Evolutionary conservation across 371 early-diverging fungal species (phyloP).

Genomic region (Rhizopus arrhizus): DNA sequence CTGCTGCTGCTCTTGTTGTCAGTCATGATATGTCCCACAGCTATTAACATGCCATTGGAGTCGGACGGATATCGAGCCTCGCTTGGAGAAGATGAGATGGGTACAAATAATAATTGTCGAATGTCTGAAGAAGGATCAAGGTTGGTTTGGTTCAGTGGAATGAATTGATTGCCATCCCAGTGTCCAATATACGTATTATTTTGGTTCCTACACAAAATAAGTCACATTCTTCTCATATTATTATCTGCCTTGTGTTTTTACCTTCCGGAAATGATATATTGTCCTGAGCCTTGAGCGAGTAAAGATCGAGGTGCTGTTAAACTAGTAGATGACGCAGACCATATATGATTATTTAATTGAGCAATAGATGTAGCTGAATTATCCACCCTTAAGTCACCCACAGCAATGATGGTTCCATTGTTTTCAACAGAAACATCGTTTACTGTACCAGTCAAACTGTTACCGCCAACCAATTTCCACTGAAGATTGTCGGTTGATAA

Average conservation of each 20-base stretch:
- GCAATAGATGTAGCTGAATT: neutral
- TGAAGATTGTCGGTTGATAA: slow-evolving; percentile 31
- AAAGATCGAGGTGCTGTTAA: neutral
- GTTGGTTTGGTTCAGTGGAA: neutral
- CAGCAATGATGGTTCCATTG: slow-evolving; percentile 19
- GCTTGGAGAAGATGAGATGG: slow-evolving; percentile 9
- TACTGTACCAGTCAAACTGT: slow-evolving; percentile 13
- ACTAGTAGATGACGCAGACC: neutral
- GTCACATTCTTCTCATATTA: too few relatives aligned
- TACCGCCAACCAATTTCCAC: slow-evolving; percentile 37
- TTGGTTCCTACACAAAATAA: neutral
- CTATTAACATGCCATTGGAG: slow-evolving; percentile 45
- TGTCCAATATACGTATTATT: slow-evolving; percentile 1
- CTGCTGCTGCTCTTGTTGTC: slow-evolving; percentile 52
- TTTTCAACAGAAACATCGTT: slow-evolving; percentile 17
- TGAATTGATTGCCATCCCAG: slow-evolving; percentile 15
- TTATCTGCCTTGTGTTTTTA: neutral
- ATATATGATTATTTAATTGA: slow-evolving; percentile 10
- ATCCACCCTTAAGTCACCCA: slow-evolving; percentile 36
- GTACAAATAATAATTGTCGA: slow-evolving; percentile 40
- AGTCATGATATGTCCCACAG: slow-evolving; percentile 52
- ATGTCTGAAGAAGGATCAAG: slow-evolving; percentile 12
- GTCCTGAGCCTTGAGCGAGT: neutral
- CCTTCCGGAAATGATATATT: slow-evolving; percentile 13
- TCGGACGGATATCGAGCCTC: slow-evolving; percentile 30